Evolutionary conservation across 2,329 filamentous ascomycete genomes (phyloP), one percentile per base, ranked within the genome.

Genomic region (Colletotrichum karsti): DNA sequence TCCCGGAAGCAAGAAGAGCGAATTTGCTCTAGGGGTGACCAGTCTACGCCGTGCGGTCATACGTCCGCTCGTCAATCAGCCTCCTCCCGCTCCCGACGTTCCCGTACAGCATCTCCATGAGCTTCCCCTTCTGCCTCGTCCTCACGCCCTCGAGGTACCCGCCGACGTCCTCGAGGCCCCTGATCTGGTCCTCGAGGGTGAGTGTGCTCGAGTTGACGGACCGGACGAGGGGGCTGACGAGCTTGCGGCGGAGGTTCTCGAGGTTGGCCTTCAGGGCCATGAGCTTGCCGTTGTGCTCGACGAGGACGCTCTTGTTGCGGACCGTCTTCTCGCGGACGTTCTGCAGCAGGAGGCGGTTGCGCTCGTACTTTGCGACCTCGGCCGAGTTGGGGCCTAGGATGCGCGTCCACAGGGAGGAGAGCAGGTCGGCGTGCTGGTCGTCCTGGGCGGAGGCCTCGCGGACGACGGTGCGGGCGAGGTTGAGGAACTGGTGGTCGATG

Each of bases 401-500:
- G 51, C 91, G 90, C 2, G 93, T 92, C 95, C 95, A 98, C 8
- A 98, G 87, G 3, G 90, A 92, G 2, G 91, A 91, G 46, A 98
- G 90, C 74, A 96, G 87, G 75, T 97, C 94, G 69, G 90, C 90
- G 77, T 97, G 93, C 30, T 90, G 85, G 44, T 91, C 90, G 70
- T 97, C 93, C 76, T 98, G 94, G 6, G 88, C 88, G 70, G 92
- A 91, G 20, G 91, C 90, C 81, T 98, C 95, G 74, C 94, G 93
- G 62, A 93, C 91, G 9, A 97, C 94, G 5, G 90, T 92, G 69
- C 94, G 91, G 70, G 93, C 93, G 1, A 98, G 87, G 77, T 96
- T 97, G 69, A 94, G 87, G 80, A 98, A 97, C 77, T 97, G 94
- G 59, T 90, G 88, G 80, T 98, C 95, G 73, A 98, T 94, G 67